Conservation (phyloP, 345 rosid genomes). For the Cardamine occulta region DNA sequence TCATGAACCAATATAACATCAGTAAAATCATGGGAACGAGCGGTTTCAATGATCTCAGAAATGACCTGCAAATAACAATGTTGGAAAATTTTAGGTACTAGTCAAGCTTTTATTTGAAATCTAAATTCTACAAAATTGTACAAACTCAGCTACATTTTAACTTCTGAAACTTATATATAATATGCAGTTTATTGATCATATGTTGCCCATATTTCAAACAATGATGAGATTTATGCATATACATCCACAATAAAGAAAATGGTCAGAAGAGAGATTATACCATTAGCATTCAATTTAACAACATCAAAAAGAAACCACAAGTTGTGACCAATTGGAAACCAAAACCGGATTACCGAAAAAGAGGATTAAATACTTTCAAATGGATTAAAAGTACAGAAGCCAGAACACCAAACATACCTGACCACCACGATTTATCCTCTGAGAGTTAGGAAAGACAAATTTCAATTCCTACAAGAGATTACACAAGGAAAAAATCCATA, state of each 20-base stretch:
- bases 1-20: constrained; percentile 92
- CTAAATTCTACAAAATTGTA: neutral
- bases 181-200: neutral
- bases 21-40: constrained; percentile 82
- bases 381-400: neutral
- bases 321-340: neutral
- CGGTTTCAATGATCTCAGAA: constrained; percentile 87
- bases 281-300: neutral
- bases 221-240: neutral
- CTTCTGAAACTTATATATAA: neutral
- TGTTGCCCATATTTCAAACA: neutral
- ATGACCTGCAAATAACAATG: constrained; percentile 60
- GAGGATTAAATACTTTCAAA: neutral
- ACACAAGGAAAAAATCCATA: constrained; percentile 17
- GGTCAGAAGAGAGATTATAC: constrained; percentile 6
- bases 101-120: neutral
- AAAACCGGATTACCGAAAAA: neutral
- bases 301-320: constrained; percentile 18
- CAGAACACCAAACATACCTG: constrained; percentile 57
- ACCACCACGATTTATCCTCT: constrained; percentile 79
- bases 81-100: neutral
- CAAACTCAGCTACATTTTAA: constrained; percentile 7
- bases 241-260: neutral
- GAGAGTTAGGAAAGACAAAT: constrained; percentile 78
- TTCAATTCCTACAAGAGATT: constrained; percentile 69